Evolutionary conservation across 164 flowering plant genomes (phyloP), one percentile per base, ranked within the genome.

Genomic region (Nymphaea colorata): DNA sequence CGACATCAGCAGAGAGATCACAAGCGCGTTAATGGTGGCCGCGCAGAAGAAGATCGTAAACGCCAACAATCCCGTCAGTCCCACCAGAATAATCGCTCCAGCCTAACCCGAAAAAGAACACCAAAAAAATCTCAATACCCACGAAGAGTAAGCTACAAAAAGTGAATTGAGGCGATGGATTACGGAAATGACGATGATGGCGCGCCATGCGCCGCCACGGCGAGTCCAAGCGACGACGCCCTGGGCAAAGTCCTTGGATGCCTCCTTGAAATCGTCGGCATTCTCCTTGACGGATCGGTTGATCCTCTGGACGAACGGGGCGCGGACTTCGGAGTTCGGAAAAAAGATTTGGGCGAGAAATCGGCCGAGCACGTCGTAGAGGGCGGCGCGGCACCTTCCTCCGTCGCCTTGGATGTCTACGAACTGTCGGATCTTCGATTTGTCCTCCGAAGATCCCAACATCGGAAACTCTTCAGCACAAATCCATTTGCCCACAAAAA

Each of bases 11-110:
- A 87, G 80, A 59, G 94, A 88, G 44, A 92, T 78, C 64, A 92
- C 67, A 69, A 92, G 68, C 15, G 96, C 94, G 76, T 87, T 92
- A 73, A 76, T 41, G 42, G 96, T 90, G 65, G 98, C 98, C 5
- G 84, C 87, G 72, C 80, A 66, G 75, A 92, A 87, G 86, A 92
- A 88, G 59, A 90, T 82, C 86, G 79, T 80, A 73, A 92, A 90
- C 43, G 90, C 80, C 5, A 87, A 71, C 70, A 88, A 65, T 70
- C 96, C 96, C 2, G 87, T 83, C 81, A 85, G 67, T 18, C 81
- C 71, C 66, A 92, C 71, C 74, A 82, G 74, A 61, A 75, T 51
- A 66, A 86, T 76, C 3, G 90, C 78, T 66, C 98, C 94, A 71
- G 87, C 87, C 97, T 91, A 86, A 25, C 36, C 36, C 36, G 36